Conservation (phyloP, 2,329 filamentous ascomycete genomes). For the Aspergillus sp. region DNA sequence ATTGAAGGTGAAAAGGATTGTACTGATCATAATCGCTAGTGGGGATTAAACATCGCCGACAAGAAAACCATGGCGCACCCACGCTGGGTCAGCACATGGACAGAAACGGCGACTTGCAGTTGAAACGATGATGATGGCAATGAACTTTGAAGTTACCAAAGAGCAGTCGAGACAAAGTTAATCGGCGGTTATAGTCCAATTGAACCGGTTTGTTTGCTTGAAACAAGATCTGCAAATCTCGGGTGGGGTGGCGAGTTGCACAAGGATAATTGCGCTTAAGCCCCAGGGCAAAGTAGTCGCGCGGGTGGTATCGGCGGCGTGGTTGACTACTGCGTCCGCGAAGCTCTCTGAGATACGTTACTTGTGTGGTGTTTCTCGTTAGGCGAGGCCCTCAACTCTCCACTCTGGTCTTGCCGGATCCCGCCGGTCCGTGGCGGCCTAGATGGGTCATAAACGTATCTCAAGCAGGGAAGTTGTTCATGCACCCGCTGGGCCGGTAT, state of each 20-base stretch:
- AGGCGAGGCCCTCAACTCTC: not conserved
- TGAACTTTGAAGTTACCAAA: not conserved
- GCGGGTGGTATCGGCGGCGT: not conserved
- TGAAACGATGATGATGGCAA: not conserved
- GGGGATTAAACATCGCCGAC: not conserved
- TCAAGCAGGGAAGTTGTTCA: not conserved
- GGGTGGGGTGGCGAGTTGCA: not conserved
- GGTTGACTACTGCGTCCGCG: not conserved
- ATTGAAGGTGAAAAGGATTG: not conserved
- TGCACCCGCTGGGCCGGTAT: not conserved
- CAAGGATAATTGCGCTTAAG: not conserved
- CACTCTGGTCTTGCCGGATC: not conserved
- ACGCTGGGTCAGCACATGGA: slow-evolving; percentile 8
- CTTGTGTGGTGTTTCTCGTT: not conserved
- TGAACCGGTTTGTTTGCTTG: not conserved
- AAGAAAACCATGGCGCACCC: not conserved
- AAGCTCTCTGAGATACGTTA: not conserved
- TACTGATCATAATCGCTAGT: slow-evolving; percentile 2
- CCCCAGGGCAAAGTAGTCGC: not conserved
- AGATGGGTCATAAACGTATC: not conserved
- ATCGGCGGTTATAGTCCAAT: slow-evolving; percentile 6
- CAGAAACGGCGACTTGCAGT: slow-evolving; percentile 8
- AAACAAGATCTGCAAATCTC: slow-evolving; percentile 1
- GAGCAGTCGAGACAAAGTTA: not conserved
- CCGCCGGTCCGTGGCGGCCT: not conserved